Evolutionary conservation across 148 eudicot species (phyloP).

Genomic region (Persicaria tinctoria): DNA sequence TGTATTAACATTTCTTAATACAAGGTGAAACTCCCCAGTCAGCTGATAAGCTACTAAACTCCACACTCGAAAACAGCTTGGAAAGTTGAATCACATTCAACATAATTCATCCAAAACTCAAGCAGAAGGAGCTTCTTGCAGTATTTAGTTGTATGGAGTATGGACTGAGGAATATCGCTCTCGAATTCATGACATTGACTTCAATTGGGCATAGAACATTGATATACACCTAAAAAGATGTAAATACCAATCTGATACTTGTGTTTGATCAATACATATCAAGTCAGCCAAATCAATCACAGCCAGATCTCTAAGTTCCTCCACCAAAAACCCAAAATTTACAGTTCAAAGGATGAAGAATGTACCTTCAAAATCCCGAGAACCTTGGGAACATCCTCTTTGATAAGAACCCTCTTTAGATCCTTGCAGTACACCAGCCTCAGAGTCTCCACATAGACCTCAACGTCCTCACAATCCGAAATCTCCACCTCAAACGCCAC

Average conservation of each 20-base stretch:
- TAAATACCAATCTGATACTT: neutral
- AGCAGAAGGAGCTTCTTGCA: neutral
- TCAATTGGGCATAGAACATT: neutral
- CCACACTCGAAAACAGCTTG: neutral
- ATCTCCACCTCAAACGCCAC: slow-evolving; percentile 51
- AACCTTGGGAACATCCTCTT: slow-evolving; percentile 72
- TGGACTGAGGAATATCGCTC: neutral
- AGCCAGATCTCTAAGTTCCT: neutral
- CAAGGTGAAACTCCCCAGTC: neutral
- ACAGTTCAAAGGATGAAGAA: neutral
- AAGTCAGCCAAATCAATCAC: neutral
- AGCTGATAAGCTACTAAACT: neutral
- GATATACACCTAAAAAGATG: neutral
- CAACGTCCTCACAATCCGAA: slow-evolving; percentile 85
- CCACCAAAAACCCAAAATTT: neutral
- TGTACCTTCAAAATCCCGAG: slow-evolving; percentile 85
- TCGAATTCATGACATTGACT: neutral
- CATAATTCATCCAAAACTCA: neutral
- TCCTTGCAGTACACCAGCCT: slow-evolving; percentile 87
- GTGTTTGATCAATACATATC: neutral
- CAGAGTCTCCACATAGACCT: slow-evolving; percentile 72
- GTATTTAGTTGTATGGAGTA: neutral
- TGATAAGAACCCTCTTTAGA: slow-evolving; percentile 64
- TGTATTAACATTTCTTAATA: neutral
- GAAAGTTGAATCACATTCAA: neutral